Percentiles rank a stretch among this genome's conserved stretches.
Conservation (phyloP, 2,329 filamentous ascomycete species). For the Spiromastix sp. region DNA sequence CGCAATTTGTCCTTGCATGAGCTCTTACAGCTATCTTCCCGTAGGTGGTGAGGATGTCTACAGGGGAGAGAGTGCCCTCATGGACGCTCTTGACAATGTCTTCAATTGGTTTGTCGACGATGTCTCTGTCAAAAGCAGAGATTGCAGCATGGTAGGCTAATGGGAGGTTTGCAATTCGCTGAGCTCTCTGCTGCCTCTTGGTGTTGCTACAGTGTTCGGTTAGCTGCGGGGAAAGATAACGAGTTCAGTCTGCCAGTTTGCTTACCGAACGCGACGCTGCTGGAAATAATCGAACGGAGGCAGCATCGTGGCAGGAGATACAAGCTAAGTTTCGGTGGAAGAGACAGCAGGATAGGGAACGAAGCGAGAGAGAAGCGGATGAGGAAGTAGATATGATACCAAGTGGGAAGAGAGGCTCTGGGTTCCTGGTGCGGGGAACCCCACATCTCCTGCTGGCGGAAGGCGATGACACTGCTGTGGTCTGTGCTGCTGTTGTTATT, state of each 20-base stretch:
- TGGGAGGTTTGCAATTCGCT: slow-evolving; percentile 58
- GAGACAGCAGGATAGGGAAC: background rate
- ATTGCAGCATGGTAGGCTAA: slow-evolving; percentile 56
- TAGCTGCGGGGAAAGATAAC: slow-evolving; percentile 2
- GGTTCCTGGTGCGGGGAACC: no score
- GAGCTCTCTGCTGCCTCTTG: slow-evolving; percentile 67
- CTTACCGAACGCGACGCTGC: slow-evolving; percentile 60
- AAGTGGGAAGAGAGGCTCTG: no score
- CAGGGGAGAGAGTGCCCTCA: slow-evolving; percentile 51
- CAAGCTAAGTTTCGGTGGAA: background rate
- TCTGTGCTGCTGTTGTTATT: no score
- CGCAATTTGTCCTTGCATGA: slow-evolving; percentile 77
- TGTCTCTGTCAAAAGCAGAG: slow-evolving; percentile 52
- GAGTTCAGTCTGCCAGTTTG: slow-evolving; percentile 3
- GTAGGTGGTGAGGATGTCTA: slow-evolving; percentile 73
- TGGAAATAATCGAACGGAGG: slow-evolving; percentile 57
- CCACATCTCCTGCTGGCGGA: no score
- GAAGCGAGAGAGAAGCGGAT: no score
- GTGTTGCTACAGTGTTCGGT: slow-evolving; percentile 45
- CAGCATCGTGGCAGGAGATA: slow-evolving; percentile 26
- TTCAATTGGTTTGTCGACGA: slow-evolving; percentile 64
- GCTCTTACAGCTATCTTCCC: slow-evolving; percentile 76
- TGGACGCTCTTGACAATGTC: slow-evolving; percentile 71
- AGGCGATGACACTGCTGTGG: no score
- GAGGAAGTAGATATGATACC: no score